phyloP scores from a whole-genome alignment of 208 protist species.

The Leishmania aethiopica region DNA sequence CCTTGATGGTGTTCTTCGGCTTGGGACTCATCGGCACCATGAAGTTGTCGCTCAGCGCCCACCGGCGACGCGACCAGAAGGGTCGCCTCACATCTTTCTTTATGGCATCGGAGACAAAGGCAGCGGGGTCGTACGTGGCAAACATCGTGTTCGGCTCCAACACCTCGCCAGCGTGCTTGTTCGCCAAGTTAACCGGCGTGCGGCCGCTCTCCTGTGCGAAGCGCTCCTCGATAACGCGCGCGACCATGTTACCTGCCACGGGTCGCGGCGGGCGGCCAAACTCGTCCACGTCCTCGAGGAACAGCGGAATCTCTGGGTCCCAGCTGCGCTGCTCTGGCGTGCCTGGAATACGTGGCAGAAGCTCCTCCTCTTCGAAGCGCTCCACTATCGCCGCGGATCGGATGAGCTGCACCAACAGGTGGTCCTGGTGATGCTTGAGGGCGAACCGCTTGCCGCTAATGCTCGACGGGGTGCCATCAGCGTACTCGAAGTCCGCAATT shows the following conservation, averaged over 20 bases:
- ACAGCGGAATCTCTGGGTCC: conserved; percentile 88
- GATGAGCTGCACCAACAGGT: conserved; percentile 89
- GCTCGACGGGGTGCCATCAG: conserved; percentile 81
- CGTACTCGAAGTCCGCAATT: conserved; percentile 85
- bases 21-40: conserved; percentile 83
- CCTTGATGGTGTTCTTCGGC: conserved; percentile 90
- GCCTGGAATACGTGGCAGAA: conserved; percentile 79
- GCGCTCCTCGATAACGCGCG: conserved; percentile 60
- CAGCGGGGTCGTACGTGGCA: conserved; percentile 72
- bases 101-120: conserved; percentile 70
- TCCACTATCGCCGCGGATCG: conserved; percentile 80
- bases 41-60: conserved; percentile 85
- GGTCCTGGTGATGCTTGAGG: conserved; percentile 88
- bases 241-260: conserved; percentile 30
- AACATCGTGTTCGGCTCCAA: conserved; percentile 88
- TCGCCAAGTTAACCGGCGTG: conserved; percentile 62
- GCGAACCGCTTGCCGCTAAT: conserved; percentile 68
- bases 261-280: conserved; percentile 52
- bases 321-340: conserved; percentile 86
- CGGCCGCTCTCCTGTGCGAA: conserved; percentile 34
- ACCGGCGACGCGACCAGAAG: conserved; percentile 84
- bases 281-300: conserved; percentile 88
- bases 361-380: conserved; percentile 54
- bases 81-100: conserved; percentile 46
- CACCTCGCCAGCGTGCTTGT: conserved; percentile 63